Evolutionary conservation across 1,139 yeast species (phyloP).

Genomic region (Pichia sp.): DNA sequence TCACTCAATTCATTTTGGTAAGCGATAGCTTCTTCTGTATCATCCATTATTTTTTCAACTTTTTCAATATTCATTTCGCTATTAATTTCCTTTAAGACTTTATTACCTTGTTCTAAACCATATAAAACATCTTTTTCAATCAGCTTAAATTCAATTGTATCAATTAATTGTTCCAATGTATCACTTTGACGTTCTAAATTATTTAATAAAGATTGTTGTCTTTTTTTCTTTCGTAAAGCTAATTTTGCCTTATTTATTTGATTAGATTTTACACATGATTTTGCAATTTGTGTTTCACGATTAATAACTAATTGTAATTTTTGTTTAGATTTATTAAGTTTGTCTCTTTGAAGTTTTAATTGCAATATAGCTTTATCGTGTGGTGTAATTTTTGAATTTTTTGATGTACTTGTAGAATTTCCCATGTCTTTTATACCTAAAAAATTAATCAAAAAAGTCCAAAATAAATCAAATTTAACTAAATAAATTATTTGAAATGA

Average conservation of each 20-base stretch:
- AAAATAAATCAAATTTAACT: no score
- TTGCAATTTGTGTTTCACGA: slow-evolving; percentile 54
- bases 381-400: slow-evolving; percentile 56
- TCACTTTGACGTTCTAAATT: slow-evolving; percentile 74
- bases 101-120: slow-evolving; percentile 76
- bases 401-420: slow-evolving; percentile 26
- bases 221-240: slow-evolving; percentile 70
- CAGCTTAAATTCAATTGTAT: slow-evolving; percentile 79
- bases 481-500: no score
- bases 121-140: slow-evolving; percentile 79
- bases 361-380: slow-evolving; percentile 84
- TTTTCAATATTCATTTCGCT: slow-evolving; percentile 69
- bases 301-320: slow-evolving; percentile 50
- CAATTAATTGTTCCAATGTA: slow-evolving; percentile 65
- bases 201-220: slow-evolving; percentile 62
- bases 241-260: slow-evolving; percentile 58
- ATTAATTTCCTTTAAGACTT: slow-evolving; percentile 66
- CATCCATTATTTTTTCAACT: slow-evolving; percentile 81
- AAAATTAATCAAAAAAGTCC: no score
- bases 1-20: slow-evolving; percentile 59
- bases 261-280: slow-evolving; percentile 46
- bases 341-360: slow-evolving; percentile 82
- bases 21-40: slow-evolving; percentile 70
- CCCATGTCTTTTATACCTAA: slow-evolving; percentile 3
- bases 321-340: slow-evolving; percentile 66